phyloP scores from a whole-genome alignment of 1,284 basidiomycete species.

The Exobasidium rhododendri region DNA sequence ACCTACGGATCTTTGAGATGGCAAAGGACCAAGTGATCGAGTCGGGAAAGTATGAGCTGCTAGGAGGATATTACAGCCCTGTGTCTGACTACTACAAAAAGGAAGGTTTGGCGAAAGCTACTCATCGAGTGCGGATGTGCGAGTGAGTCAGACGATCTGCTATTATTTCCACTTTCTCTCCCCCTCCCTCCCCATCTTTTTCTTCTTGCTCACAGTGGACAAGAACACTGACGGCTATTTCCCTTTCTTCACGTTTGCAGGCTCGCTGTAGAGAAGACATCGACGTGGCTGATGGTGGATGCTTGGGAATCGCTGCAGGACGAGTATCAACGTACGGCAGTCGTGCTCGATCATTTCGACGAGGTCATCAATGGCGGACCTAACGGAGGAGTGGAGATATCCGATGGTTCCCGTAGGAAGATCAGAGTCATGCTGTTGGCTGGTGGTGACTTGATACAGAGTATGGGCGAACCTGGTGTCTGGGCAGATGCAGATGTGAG shows the following conservation, averaged over 20 bases:
- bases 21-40: constrained; percentile 90
- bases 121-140: constrained; percentile 55
- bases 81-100: constrained; percentile 60
- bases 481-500: constrained; percentile 90
- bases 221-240: background rate
- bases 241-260: constrained; percentile 5
- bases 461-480: constrained; percentile 97
- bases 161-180: background rate
- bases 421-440: constrained; percentile 84
- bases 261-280: constrained; percentile 52
- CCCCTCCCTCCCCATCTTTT: background rate
- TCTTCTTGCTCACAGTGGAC: background rate
- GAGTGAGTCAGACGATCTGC: constrained; percentile 32
- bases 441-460: constrained; percentile 93
- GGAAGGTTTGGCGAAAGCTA: constrained; percentile 49
- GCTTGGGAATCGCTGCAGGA: constrained; percentile 92
- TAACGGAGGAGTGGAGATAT: constrained; percentile 42
- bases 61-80: constrained; percentile 89
- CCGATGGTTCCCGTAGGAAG: constrained; percentile 38
- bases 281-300: constrained; percentile 73
- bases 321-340: constrained; percentile 85
- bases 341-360: constrained; percentile 90
- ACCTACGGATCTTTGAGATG: constrained; percentile 93
- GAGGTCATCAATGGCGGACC: constrained; percentile 74
- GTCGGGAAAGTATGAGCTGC: constrained; percentile 85